phyloP scores from a whole-genome alignment of 768 basidiomycete species.

The Mycena galericulata region DNA sequence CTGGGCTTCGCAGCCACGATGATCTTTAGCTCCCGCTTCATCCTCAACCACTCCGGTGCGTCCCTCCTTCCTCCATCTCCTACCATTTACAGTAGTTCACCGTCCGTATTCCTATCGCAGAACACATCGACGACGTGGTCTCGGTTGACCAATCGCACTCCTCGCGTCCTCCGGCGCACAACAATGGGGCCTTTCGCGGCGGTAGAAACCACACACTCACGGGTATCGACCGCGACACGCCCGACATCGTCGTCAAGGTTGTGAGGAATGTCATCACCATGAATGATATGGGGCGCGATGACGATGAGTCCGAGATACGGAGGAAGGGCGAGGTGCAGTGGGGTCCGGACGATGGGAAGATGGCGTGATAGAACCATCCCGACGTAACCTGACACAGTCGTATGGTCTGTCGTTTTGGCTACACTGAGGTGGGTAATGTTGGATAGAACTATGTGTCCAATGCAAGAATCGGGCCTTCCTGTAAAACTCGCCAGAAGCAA shows the following conservation, averaged over 20 bases:
- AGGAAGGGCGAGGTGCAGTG: not conserved
- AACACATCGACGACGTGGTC: conserved; percentile 20
- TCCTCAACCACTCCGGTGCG: conserved; percentile 33
- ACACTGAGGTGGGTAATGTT: too few species aligned
- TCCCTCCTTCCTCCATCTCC: not conserved
- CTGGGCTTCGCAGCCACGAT: conserved; percentile 26
- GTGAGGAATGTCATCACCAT: conserved; percentile 24
- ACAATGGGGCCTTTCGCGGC: not conserved
- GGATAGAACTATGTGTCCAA: too few species aligned
- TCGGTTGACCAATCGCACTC: conserved; percentile 18
- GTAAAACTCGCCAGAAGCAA: too few species aligned
- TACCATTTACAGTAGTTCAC: not conserved
- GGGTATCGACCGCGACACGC: not conserved
- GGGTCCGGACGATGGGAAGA: not conserved
- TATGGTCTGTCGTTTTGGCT: too few species aligned
- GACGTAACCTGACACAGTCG: too few species aligned
- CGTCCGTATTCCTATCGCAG: not conserved
- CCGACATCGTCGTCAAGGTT: conserved; percentile 15
- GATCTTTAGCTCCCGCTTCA: conserved; percentile 33
- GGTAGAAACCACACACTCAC: too few species aligned
- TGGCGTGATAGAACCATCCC: too few species aligned
- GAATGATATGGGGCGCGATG: conserved; percentile 22
- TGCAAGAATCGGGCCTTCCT: too few species aligned
- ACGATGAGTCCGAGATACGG: not conserved
- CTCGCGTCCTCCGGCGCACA: conserved; percentile 5